These are phyloP conservation scores for Neurospora sp. DNA, from an alignment of 495 filamentous ascomycete species.

Conservation along the genomic window DNA sequence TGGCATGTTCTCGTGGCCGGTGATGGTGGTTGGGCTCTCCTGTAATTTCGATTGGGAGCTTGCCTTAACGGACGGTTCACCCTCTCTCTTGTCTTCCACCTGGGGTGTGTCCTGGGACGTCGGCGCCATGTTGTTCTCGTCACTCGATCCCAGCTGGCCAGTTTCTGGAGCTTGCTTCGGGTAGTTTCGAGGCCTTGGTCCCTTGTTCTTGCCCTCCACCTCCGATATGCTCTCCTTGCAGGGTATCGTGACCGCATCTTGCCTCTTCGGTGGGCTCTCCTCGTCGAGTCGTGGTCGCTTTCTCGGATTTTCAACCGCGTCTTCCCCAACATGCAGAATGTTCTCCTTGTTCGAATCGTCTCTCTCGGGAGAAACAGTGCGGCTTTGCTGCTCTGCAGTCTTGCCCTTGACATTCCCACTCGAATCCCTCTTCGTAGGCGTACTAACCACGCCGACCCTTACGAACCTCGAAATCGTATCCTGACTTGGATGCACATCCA, in stretches of 20 bases:
- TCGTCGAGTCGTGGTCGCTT: background rate
- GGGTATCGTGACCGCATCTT: background rate
- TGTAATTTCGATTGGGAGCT: background rate
- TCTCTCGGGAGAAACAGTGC: conserved; percentile 1
- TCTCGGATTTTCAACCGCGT: background rate
- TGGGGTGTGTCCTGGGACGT: background rate
- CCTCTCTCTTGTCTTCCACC: background rate
- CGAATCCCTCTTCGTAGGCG: conserved; percentile 8
- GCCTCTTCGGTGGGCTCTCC: background rate
- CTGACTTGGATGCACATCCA: conserved; percentile 33
- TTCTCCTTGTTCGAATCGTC: background rate
- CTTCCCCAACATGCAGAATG: background rate
- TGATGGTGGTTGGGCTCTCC: background rate
- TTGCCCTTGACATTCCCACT: conserved; percentile 1
- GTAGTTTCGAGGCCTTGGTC: background rate
- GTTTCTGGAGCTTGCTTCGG: background rate
- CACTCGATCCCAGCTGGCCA: too few relatives aligned
- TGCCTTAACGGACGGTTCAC: background rate
- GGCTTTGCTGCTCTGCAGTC: conserved; percentile 3
- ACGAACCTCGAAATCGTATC: conserved; percentile 34
- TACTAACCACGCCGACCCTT: conserved; percentile 13
- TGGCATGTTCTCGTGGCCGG: background rate
- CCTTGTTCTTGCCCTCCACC: background rate
- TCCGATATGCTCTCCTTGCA: background rate
- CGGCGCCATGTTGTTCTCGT: too few relatives aligned